phyloP scores from a whole-genome alignment of 2,329 filamentous ascomycete species.

The Eutypa lata region DNA sequence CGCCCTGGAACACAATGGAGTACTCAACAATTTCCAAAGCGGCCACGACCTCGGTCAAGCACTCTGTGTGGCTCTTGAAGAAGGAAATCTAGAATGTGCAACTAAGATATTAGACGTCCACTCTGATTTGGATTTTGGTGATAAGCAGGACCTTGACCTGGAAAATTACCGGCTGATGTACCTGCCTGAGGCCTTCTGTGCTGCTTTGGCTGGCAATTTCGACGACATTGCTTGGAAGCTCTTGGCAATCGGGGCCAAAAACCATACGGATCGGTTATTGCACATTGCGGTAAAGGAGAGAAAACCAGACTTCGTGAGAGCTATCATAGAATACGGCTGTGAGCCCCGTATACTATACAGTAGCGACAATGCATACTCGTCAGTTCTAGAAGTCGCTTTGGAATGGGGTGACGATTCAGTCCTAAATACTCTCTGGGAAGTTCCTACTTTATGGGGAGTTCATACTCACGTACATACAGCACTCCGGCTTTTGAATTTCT shows the following conservation, averaged over 20 bases:
- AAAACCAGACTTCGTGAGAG: slow-evolving; percentile 6
- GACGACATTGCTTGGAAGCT: slow-evolving; percentile 9
- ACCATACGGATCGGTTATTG: neutral
- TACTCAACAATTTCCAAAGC: neutral
- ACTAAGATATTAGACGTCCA: slow-evolving; percentile 5
- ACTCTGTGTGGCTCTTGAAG: slow-evolving; percentile 2
- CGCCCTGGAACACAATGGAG: neutral
- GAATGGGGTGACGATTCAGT: slow-evolving; percentile 4
- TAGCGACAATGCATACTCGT: neutral
- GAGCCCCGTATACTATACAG: neutral
- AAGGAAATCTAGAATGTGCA: slow-evolving; percentile 5
- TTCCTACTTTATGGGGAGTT: neutral
- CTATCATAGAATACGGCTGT: slow-evolving; percentile 2
- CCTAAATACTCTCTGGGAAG: slow-evolving; percentile 1
- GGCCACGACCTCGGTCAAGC: neutral
- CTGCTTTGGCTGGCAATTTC: slow-evolving; percentile 6
- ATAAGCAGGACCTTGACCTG: neutral
- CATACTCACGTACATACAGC: neutral
- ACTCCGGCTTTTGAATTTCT: slow-evolving; percentile 1
- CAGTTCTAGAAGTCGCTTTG: neutral
- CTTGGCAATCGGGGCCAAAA: neutral
- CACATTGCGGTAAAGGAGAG: neutral
- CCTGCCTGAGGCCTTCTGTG: neutral
- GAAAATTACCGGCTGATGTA: neutral
- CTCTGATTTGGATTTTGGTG: slow-evolving; percentile 1